A percentile compares a stretch with the other conserved stretches of the same genome.
phyloP scores from a whole-genome alignment of 129 eudicot species.

The Smallanthus sonchifolius region DNA sequence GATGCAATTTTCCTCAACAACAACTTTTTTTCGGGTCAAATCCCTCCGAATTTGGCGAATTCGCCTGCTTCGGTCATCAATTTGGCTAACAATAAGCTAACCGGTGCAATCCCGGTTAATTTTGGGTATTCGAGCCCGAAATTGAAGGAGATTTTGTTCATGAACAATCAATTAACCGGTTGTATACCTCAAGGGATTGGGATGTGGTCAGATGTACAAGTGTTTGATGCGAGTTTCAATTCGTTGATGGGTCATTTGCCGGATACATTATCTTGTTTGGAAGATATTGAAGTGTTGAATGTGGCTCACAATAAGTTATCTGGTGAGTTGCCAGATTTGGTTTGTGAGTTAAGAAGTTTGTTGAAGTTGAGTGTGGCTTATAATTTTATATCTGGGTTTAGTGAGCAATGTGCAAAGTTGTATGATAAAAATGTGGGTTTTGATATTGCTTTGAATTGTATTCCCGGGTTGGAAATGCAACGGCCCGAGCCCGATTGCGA shows the following conservation, averaged over 20 bases:
- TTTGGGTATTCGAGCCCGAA: constrained; percentile 61
- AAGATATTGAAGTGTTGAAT: constrained; percentile 66
- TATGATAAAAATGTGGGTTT: constrained; percentile 61
- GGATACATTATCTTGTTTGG: constrained; percentile 75
- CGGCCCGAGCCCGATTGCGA: constrained; percentile 84
- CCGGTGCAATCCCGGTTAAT: constrained; percentile 67
- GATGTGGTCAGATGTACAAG: constrained; percentile 75
- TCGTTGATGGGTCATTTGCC: constrained; percentile 89
- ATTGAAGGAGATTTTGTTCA: constrained; percentile 70
- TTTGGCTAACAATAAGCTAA: constrained; percentile 70
- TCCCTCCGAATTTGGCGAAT: constrained; percentile 69
- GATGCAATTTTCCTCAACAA: constrained; percentile 89
- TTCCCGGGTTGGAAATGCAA: constrained; percentile 76
- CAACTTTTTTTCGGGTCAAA: constrained; percentile 57
- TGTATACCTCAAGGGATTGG: constrained; percentile 93
- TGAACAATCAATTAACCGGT: constrained; percentile 80
- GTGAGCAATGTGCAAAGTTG: constrained; percentile 55
- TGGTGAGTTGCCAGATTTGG: constrained; percentile 77
- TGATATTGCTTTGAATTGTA: constrained; percentile 80
- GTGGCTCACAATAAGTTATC: constrained; percentile 77
- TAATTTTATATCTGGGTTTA: constrained; percentile 84
- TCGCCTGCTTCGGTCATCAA: constrained; percentile 94
- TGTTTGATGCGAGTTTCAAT: constrained; percentile 72
- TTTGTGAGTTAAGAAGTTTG: constrained; percentile 63
- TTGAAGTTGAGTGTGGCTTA: constrained; percentile 72